Percentiles rank a stretch among this genome's conserved stretches.
These are phyloP conservation scores for Chytriomyces confervae DNA, from an alignment of 192 early-diverging fungal species.

Conservation along the genomic window DNA sequence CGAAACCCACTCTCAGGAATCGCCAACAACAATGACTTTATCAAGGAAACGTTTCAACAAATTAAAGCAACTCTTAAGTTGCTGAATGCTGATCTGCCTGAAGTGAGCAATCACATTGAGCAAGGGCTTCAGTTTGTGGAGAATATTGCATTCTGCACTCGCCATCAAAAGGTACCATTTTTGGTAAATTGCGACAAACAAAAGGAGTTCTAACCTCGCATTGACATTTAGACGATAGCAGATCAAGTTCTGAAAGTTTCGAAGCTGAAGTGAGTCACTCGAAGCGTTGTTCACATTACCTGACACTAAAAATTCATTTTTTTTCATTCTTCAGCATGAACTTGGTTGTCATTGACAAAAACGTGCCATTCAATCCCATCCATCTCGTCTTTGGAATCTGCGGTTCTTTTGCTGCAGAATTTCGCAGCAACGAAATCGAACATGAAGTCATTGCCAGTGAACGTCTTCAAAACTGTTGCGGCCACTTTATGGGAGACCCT, in stretches of 20 bases:
- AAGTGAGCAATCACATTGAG: conserved; percentile 16
- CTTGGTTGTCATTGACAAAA: conserved; percentile 23
- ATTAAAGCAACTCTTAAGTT: conserved; percentile 8
- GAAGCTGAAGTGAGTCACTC: conserved; percentile 9
- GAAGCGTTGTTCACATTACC: neutral
- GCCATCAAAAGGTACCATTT: conserved; percentile 15
- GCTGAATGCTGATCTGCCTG: neutral
- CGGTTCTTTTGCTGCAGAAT: conserved; percentile 36
- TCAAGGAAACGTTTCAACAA: conserved; percentile 33
- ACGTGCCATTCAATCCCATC: conserved; percentile 28
- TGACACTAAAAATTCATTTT: conserved; percentile 34
- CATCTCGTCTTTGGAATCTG: conserved; percentile 25
- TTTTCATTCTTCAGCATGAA: conserved; percentile 34
- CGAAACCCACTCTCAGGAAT: conserved; percentile 43
- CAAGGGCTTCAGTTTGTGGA: conserved; percentile 5
- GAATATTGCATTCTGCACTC: neutral
- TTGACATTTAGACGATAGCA: conserved; percentile 12
- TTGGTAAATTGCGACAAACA: conserved; percentile 34
- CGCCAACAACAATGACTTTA: conserved; percentile 38
- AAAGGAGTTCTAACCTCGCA: conserved; percentile 19
- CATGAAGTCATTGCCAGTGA: conserved; percentile 44
- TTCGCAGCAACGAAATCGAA: conserved; percentile 20
- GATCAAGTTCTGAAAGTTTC: conserved; percentile 19
- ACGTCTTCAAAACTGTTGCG: conserved; percentile 45
- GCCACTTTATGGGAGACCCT: conserved; percentile 57